A percentile compares a stretch with the other conserved stretches of the same genome.
Conservation (phyloP, 2,329 filamentous ascomycete genomes). For the Cucurbitaria berberidis region DNA sequence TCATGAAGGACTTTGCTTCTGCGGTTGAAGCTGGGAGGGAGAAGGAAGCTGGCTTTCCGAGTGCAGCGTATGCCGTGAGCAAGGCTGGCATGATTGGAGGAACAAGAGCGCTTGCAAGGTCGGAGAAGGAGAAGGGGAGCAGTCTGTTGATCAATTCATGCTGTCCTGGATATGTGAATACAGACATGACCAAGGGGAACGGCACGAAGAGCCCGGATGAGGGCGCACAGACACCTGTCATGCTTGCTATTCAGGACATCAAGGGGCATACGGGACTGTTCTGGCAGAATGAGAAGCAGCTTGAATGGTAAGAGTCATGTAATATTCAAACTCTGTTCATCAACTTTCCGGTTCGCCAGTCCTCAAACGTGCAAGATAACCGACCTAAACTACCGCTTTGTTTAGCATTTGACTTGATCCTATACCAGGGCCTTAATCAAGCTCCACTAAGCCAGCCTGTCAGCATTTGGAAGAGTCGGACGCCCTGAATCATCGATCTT, state of each 20-base stretch:
- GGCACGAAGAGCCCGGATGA: constrained; percentile 51
- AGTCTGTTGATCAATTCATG: constrained; percentile 49
- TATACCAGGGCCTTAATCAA: no score
- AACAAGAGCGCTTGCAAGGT: constrained; percentile 48
- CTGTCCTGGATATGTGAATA: constrained; percentile 55
- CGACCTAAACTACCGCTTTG: no score
- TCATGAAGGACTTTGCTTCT: constrained; percentile 58
- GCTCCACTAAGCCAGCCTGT: no score
- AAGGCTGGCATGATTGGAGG: constrained; percentile 55
- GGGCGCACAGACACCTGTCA: constrained; percentile 54
- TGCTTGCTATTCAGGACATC: constrained; percentile 52
- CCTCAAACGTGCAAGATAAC: no score
- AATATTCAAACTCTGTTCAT: no score
- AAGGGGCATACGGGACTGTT: constrained; percentile 46
- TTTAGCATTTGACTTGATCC: no score
- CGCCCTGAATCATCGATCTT: no score
- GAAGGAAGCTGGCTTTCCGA: constrained; percentile 57
- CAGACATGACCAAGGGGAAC: constrained; percentile 55
- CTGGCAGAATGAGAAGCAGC: constrained; percentile 49
- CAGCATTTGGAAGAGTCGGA: no score
- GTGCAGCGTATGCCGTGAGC: constrained; percentile 57
- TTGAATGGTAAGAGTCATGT: constrained; percentile 47
- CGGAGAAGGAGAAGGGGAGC: constrained; percentile 43
- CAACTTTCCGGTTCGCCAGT: no score
- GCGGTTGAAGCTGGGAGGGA: constrained; percentile 56